phyloP scores from a whole-genome alignment of 2,329 filamentous ascomycete genomes.

The Fusarium acutatum region DNA sequence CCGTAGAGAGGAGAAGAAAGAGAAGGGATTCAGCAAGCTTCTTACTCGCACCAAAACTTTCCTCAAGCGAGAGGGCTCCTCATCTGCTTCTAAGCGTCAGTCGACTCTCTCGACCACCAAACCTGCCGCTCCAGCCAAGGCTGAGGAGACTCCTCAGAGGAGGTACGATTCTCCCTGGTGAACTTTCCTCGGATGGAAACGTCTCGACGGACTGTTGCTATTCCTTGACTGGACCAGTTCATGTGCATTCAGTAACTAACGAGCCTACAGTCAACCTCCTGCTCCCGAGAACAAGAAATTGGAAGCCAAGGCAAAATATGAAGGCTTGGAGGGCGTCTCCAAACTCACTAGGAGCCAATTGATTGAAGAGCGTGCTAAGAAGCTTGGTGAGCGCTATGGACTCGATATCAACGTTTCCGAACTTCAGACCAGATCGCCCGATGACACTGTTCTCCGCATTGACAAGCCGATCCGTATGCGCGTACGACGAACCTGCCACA shows the following conservation, averaged over 20 bases:
- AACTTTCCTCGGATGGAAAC: neutral
- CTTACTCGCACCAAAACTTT: slow-evolving; percentile 61
- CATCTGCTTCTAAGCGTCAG: slow-evolving; percentile 40
- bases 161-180: slow-evolving; percentile 33
- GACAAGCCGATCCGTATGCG: slow-evolving; percentile 83
- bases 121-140: slow-evolving; percentile 27
- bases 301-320: slow-evolving; percentile 43
- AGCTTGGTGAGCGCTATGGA: slow-evolving; percentile 63
- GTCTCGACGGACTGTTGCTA: neutral
- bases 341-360: slow-evolving; percentile 60
- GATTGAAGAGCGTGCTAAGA: slow-evolving; percentile 65
- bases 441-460: slow-evolving; percentile 68
- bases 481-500: slow-evolving; percentile 81
- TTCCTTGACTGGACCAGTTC: neutral
- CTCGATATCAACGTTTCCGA: slow-evolving; percentile 64
- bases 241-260: slow-evolving; percentile 6
- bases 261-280: slow-evolving; percentile 26
- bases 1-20: slow-evolving; percentile 50
- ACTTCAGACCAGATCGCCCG: slow-evolving; percentile 58
- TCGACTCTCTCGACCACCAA: slow-evolving; percentile 37
- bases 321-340: slow-evolving; percentile 45
- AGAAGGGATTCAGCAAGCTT: slow-evolving; percentile 58
- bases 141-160: slow-evolving; percentile 37
- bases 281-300: slow-evolving; percentile 28
- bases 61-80: slow-evolving; percentile 51